phyloP scores from a whole-genome alignment of 345 rosid species.

The Noccaea caerulescens region DNA sequence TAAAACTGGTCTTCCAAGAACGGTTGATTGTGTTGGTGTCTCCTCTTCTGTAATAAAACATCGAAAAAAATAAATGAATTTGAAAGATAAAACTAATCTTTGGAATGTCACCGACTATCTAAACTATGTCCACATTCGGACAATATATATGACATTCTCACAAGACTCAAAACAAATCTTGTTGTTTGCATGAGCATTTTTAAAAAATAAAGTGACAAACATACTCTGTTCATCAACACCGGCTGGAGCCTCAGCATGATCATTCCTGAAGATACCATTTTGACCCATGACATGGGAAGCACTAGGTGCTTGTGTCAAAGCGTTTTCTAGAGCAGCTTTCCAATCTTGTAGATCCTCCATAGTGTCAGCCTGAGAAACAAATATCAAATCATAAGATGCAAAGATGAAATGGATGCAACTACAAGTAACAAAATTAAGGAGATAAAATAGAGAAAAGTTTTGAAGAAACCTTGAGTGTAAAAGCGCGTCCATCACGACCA shows the following conservation, averaged over 20 bases:
- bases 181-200: background rate
- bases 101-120: background rate
- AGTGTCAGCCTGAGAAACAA: slow-evolving; percentile 75
- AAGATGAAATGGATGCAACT: slow-evolving; percentile 18
- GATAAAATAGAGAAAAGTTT: background rate
- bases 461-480: slow-evolving; percentile 84
- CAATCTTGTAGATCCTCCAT: slow-evolving; percentile 86
- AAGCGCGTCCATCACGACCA: slow-evolving; percentile 96
- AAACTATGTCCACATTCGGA: background rate
- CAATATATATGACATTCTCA: slow-evolving; percentile 17
- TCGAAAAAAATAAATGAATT: background rate
- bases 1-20: slow-evolving; percentile 81
- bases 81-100: slow-evolving; percentile 30
- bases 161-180: slow-evolving; percentile 1
- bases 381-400: slow-evolving; percentile 12
- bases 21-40: slow-evolving; percentile 55
- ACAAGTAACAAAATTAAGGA: slow-evolving; percentile 3
- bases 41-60: slow-evolving; percentile 58
- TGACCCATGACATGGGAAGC: slow-evolving; percentile 74
- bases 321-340: slow-evolving; percentile 90
- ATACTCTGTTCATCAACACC: slow-evolving; percentile 50
- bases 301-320: slow-evolving; percentile 89
- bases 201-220: slow-evolving; percentile 26
- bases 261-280: slow-evolving; percentile 75
- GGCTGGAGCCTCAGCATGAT: slow-evolving; percentile 59